Conservation (phyloP, 768 basidiomycete species). For the Russula compacta region DNA sequence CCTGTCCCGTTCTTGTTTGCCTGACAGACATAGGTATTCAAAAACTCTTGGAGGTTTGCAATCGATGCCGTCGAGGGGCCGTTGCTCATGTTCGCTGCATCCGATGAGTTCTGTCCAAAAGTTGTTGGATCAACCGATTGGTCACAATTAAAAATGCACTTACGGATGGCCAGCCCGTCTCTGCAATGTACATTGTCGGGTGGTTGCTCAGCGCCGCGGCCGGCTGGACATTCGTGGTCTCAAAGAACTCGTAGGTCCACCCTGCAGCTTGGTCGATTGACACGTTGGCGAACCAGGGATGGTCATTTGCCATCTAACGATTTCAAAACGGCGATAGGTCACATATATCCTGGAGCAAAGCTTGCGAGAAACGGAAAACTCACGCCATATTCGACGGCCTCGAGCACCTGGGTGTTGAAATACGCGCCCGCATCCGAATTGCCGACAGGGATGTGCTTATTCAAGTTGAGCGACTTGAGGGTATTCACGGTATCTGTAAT, state of each 20-base stretch:
- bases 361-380: slow-evolving; percentile 35
- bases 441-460: slow-evolving; percentile 60
- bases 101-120: slow-evolving; percentile 45
- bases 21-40: slow-evolving; percentile 81
- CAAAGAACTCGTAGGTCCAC: slow-evolving; percentile 81
- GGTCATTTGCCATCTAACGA: slow-evolving; percentile 75
- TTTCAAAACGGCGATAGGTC: slow-evolving; percentile 37
- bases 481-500: slow-evolving; percentile 58
- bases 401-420: slow-evolving; percentile 64
- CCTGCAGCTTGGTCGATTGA: slow-evolving; percentile 54
- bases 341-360: slow-evolving; percentile 47
- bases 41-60: slow-evolving; percentile 65
- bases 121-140: background rate
- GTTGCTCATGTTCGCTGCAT: slow-evolving; percentile 47
- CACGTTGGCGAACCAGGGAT: slow-evolving; percentile 89
- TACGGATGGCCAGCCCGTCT: slow-evolving; percentile 85
- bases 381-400: slow-evolving; percentile 61
- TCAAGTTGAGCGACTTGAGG: slow-evolving; percentile 46
- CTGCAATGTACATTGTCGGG: slow-evolving; percentile 84
- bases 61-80: slow-evolving; percentile 59
- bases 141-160: background rate
- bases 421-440: slow-evolving; percentile 80
- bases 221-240: slow-evolving; percentile 48
- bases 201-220: slow-evolving; percentile 55
- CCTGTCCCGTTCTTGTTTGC: slow-evolving; percentile 73